A percentile compares a stretch with the other conserved stretches of the same genome.
phyloP scores from a whole-genome alignment of 2,329 filamentous ascomycete species.

The Aspergillus puulaauensis region DNA sequence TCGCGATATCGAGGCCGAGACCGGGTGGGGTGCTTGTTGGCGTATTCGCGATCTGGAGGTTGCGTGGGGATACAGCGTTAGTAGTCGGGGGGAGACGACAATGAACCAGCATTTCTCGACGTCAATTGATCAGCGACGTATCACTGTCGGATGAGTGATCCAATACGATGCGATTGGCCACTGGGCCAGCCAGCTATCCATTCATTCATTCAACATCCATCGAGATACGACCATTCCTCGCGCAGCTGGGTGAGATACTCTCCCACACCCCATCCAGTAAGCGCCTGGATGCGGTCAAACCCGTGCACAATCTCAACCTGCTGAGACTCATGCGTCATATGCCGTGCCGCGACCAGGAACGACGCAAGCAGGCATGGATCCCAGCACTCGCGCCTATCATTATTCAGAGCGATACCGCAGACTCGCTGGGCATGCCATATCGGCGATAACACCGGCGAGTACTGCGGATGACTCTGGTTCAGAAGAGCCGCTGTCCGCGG shows the following conservation, averaged over 20 bases:
- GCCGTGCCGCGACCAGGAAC: constrained; percentile 46
- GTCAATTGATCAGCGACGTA: neutral
- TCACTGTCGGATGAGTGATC: neutral
- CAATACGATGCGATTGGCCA: too few relatives aligned
- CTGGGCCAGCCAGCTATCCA: neutral
- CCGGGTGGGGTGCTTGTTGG: constrained; percentile 56
- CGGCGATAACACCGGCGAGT: constrained; percentile 39
- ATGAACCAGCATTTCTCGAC: neutral
- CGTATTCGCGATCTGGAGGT: constrained; percentile 53
- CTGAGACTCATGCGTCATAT: constrained; percentile 52
- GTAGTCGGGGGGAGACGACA: constrained; percentile 12
- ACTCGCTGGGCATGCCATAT: constrained; percentile 52
- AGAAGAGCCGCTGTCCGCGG: constrained; percentile 44
- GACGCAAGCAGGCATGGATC: constrained; percentile 51
- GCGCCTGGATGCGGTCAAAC: constrained; percentile 36
- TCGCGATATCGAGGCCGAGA: constrained; percentile 51
- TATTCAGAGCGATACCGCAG: constrained; percentile 52
- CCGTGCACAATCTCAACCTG: constrained; percentile 44
- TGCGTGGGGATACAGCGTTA: constrained; percentile 28
- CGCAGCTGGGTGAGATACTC: constrained; percentile 19
- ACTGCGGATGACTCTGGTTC: constrained; percentile 20
- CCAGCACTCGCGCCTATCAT: constrained; percentile 48
- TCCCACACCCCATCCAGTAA: constrained; percentile 46
- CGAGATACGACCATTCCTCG: constrained; percentile 25
- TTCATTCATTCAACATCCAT: constrained; percentile 11